A percentile compares a stretch with the other conserved stretches of the same genome.
These are phyloP conservation scores for Moricandia moricandioides DNA, from an alignment of 345 rosid species.

Conservation along the genomic window DNA sequence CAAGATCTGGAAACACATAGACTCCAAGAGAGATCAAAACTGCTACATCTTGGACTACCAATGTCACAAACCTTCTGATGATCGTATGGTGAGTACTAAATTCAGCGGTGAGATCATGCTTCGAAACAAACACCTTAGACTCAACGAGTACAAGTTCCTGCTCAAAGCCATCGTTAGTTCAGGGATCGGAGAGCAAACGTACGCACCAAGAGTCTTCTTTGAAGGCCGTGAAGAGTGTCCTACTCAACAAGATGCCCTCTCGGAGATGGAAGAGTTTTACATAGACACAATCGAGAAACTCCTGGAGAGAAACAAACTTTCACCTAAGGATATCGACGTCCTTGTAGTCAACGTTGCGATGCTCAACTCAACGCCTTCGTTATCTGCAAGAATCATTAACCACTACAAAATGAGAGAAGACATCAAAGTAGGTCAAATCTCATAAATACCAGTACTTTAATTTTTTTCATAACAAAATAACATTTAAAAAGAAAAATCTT, in stretches of 20 bases:
- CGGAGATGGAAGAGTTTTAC: conserved; percentile 57
- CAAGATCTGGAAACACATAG: conserved; percentile 33
- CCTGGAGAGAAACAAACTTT: conserved; percentile 47
- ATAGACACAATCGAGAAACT: conserved; percentile 48
- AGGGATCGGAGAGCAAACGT: conserved; percentile 75
- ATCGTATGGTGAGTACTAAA: conserved; percentile 49
- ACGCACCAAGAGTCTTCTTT: conserved; percentile 49
- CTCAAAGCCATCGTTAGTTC: conserved; percentile 54
- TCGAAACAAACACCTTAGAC: conserved; percentile 53
- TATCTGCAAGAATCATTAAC: conserved; percentile 59
- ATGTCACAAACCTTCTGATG: conserved; percentile 57
- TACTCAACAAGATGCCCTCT: conserved; percentile 37
- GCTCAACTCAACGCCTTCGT: conserved; percentile 55
- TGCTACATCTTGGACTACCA: conserved; percentile 74
- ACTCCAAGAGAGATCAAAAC: conserved; percentile 35
- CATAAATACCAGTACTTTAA: neutral
- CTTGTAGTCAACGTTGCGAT: conserved; percentile 64
- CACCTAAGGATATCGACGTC: conserved; percentile 55
- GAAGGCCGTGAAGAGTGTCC: conserved; percentile 52
- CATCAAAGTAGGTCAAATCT: conserved; percentile 35
- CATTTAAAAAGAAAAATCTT: neutral
- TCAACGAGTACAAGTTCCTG: conserved; percentile 60
- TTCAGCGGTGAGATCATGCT: conserved; percentile 41
- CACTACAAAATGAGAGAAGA: conserved; percentile 65
- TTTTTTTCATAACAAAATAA: neutral